phyloP scores from a whole-genome alignment of 2,329 filamentous ascomycete species.

The Mollisiaceae sp. region DNA sequence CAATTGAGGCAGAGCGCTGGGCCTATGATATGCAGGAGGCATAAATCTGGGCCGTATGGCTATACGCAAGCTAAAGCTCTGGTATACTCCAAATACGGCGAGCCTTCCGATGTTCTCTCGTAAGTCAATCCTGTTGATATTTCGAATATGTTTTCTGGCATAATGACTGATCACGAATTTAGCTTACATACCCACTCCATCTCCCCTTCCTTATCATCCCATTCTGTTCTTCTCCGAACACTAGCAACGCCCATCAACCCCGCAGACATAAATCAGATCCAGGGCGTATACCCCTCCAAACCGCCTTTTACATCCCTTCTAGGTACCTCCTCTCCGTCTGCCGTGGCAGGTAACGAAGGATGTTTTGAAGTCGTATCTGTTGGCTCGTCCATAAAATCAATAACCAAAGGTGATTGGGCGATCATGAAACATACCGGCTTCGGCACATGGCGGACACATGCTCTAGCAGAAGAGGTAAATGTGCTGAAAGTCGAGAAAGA shows the following conservation, averaged over 20 bases:
- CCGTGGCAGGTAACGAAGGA: conserved; percentile 88
- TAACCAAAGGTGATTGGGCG: conserved; percentile 88
- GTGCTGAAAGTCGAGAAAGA: conserved; percentile 73
- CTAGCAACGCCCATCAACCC: conserved; percentile 95
- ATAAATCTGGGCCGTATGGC: conserved; percentile 67
- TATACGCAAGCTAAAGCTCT: conserved; percentile 87
- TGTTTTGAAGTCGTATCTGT: conserved; percentile 85
- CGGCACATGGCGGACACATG: conserved; percentile 95
- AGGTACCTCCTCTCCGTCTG: conserved; percentile 76
- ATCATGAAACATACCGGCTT: conserved; percentile 83
- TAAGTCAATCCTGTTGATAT: conserved; percentile 42
- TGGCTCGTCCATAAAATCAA: conserved; percentile 55
- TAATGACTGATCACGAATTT: conserved; percentile 19
- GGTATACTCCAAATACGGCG: conserved; percentile 75
- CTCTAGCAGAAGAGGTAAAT: conserved; percentile 64
- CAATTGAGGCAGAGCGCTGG: conserved; percentile 22
- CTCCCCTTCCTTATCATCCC: conserved; percentile 46
- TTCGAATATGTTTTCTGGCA: background rate
- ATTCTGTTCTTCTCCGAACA: conserved; percentile 64
- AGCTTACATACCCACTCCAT: conserved; percentile 78
- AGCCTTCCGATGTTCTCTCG: conserved; percentile 73
- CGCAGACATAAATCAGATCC: conserved; percentile 96
- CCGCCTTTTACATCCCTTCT: conserved; percentile 77
- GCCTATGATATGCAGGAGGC: conserved; percentile 43
- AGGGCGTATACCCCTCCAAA: conserved; percentile 91